These are phyloP conservation scores for Teratosphaeria zuluensis DNA, from an alignment of 2,329 filamentous ascomycete species.

Conservation along the genomic window DNA sequence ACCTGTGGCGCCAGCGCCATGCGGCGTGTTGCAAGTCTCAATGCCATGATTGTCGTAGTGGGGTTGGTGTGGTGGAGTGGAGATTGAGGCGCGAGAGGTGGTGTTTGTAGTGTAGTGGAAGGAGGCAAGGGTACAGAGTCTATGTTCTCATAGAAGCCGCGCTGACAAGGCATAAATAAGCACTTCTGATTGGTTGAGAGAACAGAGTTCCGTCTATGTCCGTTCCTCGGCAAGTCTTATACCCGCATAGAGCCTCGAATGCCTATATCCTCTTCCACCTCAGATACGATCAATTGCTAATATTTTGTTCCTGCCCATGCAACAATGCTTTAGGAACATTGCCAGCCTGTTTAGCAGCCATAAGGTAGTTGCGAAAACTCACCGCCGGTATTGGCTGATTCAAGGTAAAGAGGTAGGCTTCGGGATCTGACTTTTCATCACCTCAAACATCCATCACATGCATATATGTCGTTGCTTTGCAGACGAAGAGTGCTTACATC, in stretches of 20 bases:
- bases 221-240: neutral
- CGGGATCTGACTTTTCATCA: too few species aligned
- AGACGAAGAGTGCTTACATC: too few species aligned
- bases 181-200: neutral
- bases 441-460: too few species aligned
- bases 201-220: neutral
- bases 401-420: too few species aligned
- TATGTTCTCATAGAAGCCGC: neutral
- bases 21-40: slow-evolving; percentile 27
- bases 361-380: too few species aligned
- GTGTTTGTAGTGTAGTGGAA: neutral
- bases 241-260: neutral
- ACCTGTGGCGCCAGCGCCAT: slow-evolving; percentile 16
- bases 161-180: neutral
- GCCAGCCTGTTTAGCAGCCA: too few species aligned
- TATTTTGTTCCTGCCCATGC: too few species aligned
- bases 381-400: too few species aligned
- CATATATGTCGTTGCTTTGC: too few species aligned
- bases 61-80: slow-evolving; percentile 2
- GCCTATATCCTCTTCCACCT: neutral
- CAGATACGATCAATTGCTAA: neutral
- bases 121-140: neutral
- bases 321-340: too few species aligned
- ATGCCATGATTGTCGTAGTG: slow-evolving; percentile 21
- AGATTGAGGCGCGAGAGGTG: neutral